Evolutionary conservation across 805 yeast genomes (phyloP).

Genomic region (Lachancea lanzarotensis): DNA sequence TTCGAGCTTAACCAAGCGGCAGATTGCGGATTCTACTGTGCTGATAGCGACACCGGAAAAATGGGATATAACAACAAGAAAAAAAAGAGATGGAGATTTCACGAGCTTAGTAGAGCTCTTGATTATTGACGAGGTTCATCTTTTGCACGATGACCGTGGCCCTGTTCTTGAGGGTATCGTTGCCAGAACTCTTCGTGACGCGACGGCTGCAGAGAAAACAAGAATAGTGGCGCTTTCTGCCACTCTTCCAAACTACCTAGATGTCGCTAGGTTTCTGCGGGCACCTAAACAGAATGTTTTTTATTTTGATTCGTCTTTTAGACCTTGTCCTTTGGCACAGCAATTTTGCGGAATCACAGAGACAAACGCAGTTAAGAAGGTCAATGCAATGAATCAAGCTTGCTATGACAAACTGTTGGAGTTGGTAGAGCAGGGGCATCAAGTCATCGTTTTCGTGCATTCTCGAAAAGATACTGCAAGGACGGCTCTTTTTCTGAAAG

Average conservation of each 20-base stretch:
- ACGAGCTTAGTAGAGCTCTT: slow-evolving; percentile 59
- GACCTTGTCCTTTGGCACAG: slow-evolving; percentile 92
- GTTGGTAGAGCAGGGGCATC: slow-evolving; percentile 56
- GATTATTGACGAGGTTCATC: slow-evolving; percentile 88
- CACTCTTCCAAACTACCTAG: slow-evolving; percentile 80
- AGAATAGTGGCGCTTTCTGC: slow-evolving; percentile 87
- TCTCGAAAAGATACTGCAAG: slow-evolving; percentile 86
- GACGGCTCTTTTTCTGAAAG: slow-evolving; percentile 70
- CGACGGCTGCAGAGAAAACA: slow-evolving; percentile 41
- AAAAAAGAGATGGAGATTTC: slow-evolving; percentile 59
- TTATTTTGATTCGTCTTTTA: slow-evolving; percentile 71
- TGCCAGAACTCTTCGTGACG: slow-evolving; percentile 53
- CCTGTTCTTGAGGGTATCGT: slow-evolving; percentile 89
- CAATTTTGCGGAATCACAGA: slow-evolving; percentile 85
- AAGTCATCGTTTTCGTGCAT: slow-evolving; percentile 86
- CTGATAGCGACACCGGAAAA: slow-evolving; percentile 94
- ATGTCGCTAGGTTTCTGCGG: slow-evolving; percentile 74
- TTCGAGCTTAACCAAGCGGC: slow-evolving; percentile 64
- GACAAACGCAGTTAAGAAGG: slow-evolving; percentile 66
- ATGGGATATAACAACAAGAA: slow-evolving; percentile 94
- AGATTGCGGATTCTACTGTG: slow-evolving; percentile 71
- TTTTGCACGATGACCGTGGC: slow-evolving; percentile 90
- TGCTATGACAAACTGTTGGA: slow-evolving; percentile 77
- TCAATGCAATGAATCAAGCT: slow-evolving; percentile 82
- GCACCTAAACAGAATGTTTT: slow-evolving; percentile 63